Conservation (phyloP, 2,329 filamentous ascomycete genomes). For the Fulvia fulva region DNA sequence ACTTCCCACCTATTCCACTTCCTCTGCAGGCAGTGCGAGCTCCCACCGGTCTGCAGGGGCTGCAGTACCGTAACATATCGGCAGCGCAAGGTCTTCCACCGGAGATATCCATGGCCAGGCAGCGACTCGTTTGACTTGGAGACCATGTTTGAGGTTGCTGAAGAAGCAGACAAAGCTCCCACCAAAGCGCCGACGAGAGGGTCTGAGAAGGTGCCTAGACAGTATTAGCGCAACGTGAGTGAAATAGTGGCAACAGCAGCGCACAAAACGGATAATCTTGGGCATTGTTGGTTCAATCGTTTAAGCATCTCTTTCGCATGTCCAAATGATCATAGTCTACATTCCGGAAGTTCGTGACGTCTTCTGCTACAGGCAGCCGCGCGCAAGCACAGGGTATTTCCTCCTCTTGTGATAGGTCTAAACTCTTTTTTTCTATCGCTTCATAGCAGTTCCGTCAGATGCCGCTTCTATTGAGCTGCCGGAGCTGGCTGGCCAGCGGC, state of each 20-base stretch:
- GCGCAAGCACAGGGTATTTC: background rate
- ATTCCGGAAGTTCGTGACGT: background rate
- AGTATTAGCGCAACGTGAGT: too few species aligned
- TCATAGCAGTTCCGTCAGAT: background rate
- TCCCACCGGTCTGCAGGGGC: background rate
- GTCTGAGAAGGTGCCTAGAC: too few species aligned
- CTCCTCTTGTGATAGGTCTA: background rate
- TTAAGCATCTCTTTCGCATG: background rate
- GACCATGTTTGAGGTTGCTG: background rate
- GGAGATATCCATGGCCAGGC: background rate
- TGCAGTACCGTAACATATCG: background rate
- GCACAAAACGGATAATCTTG: too few species aligned
- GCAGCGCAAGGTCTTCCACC: background rate
- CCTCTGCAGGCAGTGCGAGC: background rate
- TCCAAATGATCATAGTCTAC: background rate
- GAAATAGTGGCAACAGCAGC: too few species aligned
- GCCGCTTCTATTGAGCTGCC: constrained; percentile 3
- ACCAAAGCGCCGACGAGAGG: too few species aligned
- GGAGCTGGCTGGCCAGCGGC: background rate
- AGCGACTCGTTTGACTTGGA: background rate
- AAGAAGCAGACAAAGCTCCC: too few species aligned
- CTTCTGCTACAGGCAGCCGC: background rate
- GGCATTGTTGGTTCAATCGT: too few species aligned
- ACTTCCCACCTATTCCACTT: background rate
- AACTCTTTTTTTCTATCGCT: background rate